phyloP scores from a whole-genome alignment of 2,329 filamentous ascomycete genomes.

The Diaporthe sp. region DNA sequence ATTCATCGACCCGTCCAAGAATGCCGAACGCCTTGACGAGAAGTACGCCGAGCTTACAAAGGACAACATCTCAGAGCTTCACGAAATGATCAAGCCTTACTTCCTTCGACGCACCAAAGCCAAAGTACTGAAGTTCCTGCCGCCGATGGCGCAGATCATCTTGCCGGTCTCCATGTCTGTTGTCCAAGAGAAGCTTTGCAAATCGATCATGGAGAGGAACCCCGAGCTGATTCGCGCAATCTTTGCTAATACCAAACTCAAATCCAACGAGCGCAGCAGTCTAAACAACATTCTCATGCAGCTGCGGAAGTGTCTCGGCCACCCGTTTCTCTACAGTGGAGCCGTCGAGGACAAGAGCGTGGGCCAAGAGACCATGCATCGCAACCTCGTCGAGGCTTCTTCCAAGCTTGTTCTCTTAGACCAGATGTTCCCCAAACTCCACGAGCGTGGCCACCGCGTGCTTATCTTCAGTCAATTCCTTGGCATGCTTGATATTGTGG shows the following conservation, averaged over 20 bases:
- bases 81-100: conserved; percentile 82
- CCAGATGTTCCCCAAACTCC: conserved; percentile 86
- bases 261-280: conserved; percentile 78
- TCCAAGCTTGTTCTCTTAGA: conserved; percentile 88
- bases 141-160: conserved; percentile 94
- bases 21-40: conserved; percentile 79
- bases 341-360: conserved; percentile 86
- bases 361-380: conserved; percentile 71
- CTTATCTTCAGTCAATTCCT: conserved; percentile 97
- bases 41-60: conserved; percentile 83
- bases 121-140: conserved; percentile 89
- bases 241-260: conserved; percentile 76
- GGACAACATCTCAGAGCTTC: conserved; percentile 83
- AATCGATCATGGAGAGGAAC: conserved; percentile 91
- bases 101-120: conserved; percentile 84
- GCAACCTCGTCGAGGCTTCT: conserved; percentile 90
- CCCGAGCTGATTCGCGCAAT: conserved; percentile 89
- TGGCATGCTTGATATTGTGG: conserved; percentile 85
- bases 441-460: conserved; percentile 87
- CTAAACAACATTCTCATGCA: conserved; percentile 97
- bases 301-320: conserved; percentile 91
- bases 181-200: conserved; percentile 93
- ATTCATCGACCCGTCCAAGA: conserved; percentile 80
- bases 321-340: conserved; percentile 93
- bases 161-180: conserved; percentile 95